A percentile compares a stretch with the other conserved stretches of the same genome.
phyloP scores from a whole-genome alignment of 495 filamentous ascomycete genomes.

The Annulohypoxylon stygium region DNA sequence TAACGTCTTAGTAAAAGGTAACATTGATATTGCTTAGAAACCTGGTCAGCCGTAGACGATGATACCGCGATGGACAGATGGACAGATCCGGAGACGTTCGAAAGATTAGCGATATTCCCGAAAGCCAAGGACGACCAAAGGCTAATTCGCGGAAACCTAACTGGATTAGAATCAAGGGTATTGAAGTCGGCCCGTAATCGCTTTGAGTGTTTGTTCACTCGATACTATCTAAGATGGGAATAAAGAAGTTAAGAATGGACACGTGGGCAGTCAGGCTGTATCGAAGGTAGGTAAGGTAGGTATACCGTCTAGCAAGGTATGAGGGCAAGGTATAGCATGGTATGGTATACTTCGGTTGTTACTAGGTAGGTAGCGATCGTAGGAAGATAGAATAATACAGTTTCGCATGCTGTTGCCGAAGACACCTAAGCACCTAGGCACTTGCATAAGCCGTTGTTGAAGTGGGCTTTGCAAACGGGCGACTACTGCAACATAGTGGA shows the following conservation, averaged over 20 bases:
- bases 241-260: not conserved
- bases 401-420: conserved; percentile 16
- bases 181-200: not conserved
- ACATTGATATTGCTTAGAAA: conserved; percentile 26
- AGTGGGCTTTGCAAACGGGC: conserved; percentile 30
- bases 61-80: not conserved
- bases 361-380: not conserved
- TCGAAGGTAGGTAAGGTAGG: not conserved
- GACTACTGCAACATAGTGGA: conserved; percentile 41
- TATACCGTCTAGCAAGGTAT: not conserved
- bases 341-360: not conserved
- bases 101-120: conserved; percentile 16
- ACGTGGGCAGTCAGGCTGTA: conserved; percentile 3
- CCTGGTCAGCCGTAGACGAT: conserved; percentile 23
- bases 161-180: not conserved
- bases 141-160: not conserved
- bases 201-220: not conserved
- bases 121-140: not conserved
- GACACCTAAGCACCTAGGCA: conserved; percentile 3
- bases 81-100: conserved; percentile 5
- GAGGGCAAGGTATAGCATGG: not conserved
- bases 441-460: conserved; percentile 26
- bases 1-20: conserved; percentile 18
- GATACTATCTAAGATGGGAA: not conserved
- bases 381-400: conserved; percentile 3